These are phyloP conservation scores for Ophiocordyceps camponoti-floridani DNA, from an alignment of 2,329 filamentous ascomycete genomes.

Conservation along the genomic window DNA sequence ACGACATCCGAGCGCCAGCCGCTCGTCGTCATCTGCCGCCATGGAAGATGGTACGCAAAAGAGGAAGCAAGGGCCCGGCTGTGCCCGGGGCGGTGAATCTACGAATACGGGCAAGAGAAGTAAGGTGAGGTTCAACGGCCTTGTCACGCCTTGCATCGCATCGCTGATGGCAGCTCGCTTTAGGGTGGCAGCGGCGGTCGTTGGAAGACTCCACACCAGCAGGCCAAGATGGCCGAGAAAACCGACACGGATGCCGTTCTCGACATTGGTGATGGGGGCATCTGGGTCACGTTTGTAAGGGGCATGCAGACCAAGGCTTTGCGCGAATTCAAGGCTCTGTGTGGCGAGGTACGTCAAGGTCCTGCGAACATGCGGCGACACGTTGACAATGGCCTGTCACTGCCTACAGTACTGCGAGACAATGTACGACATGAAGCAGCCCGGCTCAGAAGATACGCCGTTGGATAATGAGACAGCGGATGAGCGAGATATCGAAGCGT, in stretches of 20 bases:
- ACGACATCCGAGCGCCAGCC: too few species aligned
- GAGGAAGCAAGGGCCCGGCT: constrained; percentile 15
- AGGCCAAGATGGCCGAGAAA: constrained; percentile 27
- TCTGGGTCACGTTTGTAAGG: constrained; percentile 64
- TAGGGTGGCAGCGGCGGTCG: constrained; percentile 35
- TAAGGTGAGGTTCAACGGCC: constrained; percentile 14
- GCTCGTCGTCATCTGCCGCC: constrained; percentile 1
- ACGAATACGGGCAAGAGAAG: constrained; percentile 17
- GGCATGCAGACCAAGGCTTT: constrained; percentile 54
- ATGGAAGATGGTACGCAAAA: constrained; percentile 17
- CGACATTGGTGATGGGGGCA: constrained; percentile 51
- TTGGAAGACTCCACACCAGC: constrained; percentile 44
- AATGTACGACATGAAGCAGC: constrained; percentile 32
- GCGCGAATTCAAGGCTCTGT: constrained; percentile 45
- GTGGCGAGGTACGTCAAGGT: constrained; percentile 37
- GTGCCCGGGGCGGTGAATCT: constrained; percentile 8
- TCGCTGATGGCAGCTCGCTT: background rate
- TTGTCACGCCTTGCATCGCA: too few species aligned
- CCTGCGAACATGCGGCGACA: background rate
- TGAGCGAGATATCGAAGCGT: constrained; percentile 50
- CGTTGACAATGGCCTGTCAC: constrained; percentile 3
- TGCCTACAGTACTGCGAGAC: constrained; percentile 42
- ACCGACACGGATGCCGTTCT: constrained; percentile 27
- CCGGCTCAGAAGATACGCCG: constrained; percentile 15
- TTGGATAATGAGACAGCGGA: constrained; percentile 24